Evolutionary conservation across 345 rosid species (phyloP), one percentile per base, ranked within the genome.

Genomic region (Populus nigra): DNA sequence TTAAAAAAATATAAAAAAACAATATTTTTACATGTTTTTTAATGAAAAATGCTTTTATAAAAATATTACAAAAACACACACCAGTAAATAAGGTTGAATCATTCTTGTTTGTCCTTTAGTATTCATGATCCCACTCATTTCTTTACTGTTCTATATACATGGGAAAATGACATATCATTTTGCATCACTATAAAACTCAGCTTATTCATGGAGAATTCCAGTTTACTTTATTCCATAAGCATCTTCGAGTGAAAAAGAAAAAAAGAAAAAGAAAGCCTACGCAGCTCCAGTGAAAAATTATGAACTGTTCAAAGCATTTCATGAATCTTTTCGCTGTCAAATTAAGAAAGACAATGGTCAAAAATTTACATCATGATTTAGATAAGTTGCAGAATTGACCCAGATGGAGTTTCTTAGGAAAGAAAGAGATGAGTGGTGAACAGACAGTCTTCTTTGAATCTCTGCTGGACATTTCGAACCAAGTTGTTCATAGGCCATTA

Each of bases 101-200:
- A 79, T 81, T 79, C 59, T 81, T 68, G 61, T 82, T 81, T 85
- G 88, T 81, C 89, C 72, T 74, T 62, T 75, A 69, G 84, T 79
- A 79, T 78, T 82, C 79, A 80, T 84, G 76, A 79, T 69, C 57
- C 76, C 82, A 70, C 89, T 86, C 73, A 82, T 78, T 78, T 82
- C 74, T 65, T 72, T 77, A 27, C 77, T 75, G 68, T 71, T 83
- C 13, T 43, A 6, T 74, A 36, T 71, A 69, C 25, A 66, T 66
- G 62, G 31, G 41, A 78, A 76, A 81, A 84, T 67, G 73, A 77
- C 79, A 67, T 70, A 22, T 77, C 82, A 76, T 84, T 77, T 79
- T 75, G 66, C 70, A 57, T 70, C 87, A 80, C 73, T 71, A 66
- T 15, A 23, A 23, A 39, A 22, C 62, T 63, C 55, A 50, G 39